phyloP scores from a whole-genome alignment of 192 early-diverging fungal species.

The Backusella morwellensis region DNA sequence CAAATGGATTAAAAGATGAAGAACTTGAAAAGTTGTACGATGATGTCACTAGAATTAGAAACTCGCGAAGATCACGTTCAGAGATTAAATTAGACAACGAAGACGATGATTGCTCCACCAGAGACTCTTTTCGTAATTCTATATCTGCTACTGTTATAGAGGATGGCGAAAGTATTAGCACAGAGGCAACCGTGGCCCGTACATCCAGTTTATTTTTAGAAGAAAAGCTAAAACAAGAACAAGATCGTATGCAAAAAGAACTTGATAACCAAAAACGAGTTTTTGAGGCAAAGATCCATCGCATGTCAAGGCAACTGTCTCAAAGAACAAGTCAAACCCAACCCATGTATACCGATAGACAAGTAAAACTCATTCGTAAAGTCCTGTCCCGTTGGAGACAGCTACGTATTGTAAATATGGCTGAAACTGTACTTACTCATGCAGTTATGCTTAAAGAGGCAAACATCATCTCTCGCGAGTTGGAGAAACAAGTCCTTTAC shows the following conservation, averaged over 20 bases:
- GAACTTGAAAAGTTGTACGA: slow-evolving; percentile 55
- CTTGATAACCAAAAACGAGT: slow-evolving; percentile 49
- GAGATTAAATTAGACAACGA: slow-evolving; percentile 42
- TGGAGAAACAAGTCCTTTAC: slow-evolving; percentile 76
- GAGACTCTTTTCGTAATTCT: slow-evolving; percentile 22
- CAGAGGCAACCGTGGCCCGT: slow-evolving; percentile 31
- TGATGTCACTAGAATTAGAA: slow-evolving; percentile 53
- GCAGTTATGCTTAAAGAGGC: slow-evolving; percentile 83
- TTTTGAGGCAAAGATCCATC: slow-evolving; percentile 53
- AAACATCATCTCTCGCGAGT: slow-evolving; percentile 84
- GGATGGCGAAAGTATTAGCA: slow-evolving; percentile 37
- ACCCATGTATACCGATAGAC: slow-evolving; percentile 42
- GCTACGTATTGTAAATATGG: slow-evolving; percentile 57
- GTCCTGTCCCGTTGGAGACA: slow-evolving; percentile 45
- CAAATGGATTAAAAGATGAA: slow-evolving; percentile 55
- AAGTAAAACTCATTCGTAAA: slow-evolving; percentile 41
- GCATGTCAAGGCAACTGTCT: slow-evolving; percentile 37
- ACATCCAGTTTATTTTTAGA: slow-evolving; percentile 23
- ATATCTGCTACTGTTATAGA: slow-evolving; percentile 25
- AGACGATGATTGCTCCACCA: slow-evolving; percentile 25
- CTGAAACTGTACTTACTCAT: slow-evolving; percentile 65
- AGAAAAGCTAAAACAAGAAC: slow-evolving; percentile 44
- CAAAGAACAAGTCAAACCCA: slow-evolving; percentile 35
- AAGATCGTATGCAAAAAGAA: slow-evolving; percentile 52
- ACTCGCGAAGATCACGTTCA: slow-evolving; percentile 44